phyloP scores from a whole-genome alignment of 352 stramenopile genomes.

The Pythium monospermum region DNA sequence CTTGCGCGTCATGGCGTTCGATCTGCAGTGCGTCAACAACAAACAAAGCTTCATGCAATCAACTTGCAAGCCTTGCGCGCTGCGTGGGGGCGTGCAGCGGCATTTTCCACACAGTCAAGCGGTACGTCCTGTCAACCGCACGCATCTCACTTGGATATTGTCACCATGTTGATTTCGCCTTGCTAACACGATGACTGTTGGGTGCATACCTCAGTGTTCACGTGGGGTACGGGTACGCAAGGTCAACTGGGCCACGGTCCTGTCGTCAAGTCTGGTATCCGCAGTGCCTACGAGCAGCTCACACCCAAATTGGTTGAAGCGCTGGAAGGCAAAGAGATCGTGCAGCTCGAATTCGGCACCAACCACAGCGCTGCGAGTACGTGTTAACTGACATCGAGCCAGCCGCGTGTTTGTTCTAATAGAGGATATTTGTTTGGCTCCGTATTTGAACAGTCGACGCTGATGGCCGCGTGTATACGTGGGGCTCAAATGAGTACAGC shows the following conservation, averaged over 20 bases:
- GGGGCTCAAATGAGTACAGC: slow-evolving; percentile 90
- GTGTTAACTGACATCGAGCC: slow-evolving; percentile 7
- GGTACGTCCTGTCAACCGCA: slow-evolving; percentile 26
- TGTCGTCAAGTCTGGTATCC: slow-evolving; percentile 82
- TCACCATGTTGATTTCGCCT: too few species aligned
- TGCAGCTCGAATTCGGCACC: slow-evolving; percentile 66
- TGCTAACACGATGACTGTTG: neutral
- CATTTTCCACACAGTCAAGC: slow-evolving; percentile 60
- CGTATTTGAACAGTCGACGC: slow-evolving; percentile 47
- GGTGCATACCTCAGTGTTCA: slow-evolving; percentile 44
- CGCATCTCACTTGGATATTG: neutral
- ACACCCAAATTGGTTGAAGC: slow-evolving; percentile 63
- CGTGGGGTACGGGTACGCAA: slow-evolving; percentile 81
- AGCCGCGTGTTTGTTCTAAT: neutral
- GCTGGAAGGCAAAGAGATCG: slow-evolving; percentile 58
- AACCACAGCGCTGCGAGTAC: slow-evolving; percentile 79
- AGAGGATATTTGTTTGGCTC: neutral
- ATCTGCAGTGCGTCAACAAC: slow-evolving; percentile 9
- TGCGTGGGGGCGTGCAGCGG: slow-evolving; percentile 14
- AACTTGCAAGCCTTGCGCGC: slow-evolving; percentile 19
- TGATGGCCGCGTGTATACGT: slow-evolving; percentile 63
- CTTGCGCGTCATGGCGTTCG: slow-evolving; percentile 25
- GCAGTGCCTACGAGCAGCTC: slow-evolving; percentile 82
- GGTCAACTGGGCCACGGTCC: slow-evolving; percentile 78
- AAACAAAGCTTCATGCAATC: slow-evolving; percentile 14